A percentile compares a stretch with the other conserved stretches of the same genome.
Evolutionary conservation across 352 stramenopile genomes (phyloP).

Genomic region (Phytophthora hibernalis): DNA sequence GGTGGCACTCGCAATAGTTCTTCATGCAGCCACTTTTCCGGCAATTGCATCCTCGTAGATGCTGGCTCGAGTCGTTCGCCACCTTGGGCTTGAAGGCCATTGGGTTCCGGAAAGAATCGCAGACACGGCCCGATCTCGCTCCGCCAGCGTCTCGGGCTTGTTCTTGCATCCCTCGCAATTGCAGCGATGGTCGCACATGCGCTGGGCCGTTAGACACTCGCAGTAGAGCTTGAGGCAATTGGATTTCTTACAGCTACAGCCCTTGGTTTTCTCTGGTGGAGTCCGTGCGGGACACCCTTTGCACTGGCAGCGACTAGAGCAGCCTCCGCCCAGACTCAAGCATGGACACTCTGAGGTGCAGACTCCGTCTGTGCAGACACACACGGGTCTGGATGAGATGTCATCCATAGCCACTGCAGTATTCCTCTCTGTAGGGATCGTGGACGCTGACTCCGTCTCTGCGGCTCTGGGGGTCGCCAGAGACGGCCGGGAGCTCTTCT

Average conservation of each 20-base stretch:
- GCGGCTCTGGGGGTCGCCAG: constrained; percentile 26
- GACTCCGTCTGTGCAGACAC: constrained; percentile 46
- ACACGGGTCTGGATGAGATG: constrained; percentile 27
- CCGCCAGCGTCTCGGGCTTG: constrained; percentile 50
- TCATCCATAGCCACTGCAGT: constrained; percentile 26
- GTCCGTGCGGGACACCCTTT: constrained; percentile 48
- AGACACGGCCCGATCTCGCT: constrained; percentile 84
- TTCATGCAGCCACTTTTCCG: constrained; percentile 97
- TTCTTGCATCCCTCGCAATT: constrained; percentile 90
- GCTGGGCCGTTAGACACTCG: constrained; percentile 79
- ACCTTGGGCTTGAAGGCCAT: constrained; percentile 96
- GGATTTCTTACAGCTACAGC: constrained; percentile 97
- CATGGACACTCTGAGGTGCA: constrained; percentile 59
- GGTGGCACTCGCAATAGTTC: constrained; percentile 98
- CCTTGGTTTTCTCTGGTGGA: constrained; percentile 57
- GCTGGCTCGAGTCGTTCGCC: constrained; percentile 72
- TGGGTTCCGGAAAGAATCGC: constrained; percentile 93
- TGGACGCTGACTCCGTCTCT: constrained; percentile 1
- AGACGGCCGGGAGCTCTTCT: constrained; percentile 56
- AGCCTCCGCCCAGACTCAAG: constrained; percentile 48
- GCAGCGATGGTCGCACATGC: constrained; percentile 74
- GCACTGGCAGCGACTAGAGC: constrained; percentile 43
- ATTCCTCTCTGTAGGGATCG: constrained; percentile 24
- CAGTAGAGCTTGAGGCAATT: constrained; percentile 97
- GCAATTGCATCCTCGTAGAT: constrained; percentile 96